A percentile compares a stretch with the other conserved stretches of the same genome.
Conservation (phyloP, 164 flowering plant genomes). For the Stephania cephalantha region DNA sequence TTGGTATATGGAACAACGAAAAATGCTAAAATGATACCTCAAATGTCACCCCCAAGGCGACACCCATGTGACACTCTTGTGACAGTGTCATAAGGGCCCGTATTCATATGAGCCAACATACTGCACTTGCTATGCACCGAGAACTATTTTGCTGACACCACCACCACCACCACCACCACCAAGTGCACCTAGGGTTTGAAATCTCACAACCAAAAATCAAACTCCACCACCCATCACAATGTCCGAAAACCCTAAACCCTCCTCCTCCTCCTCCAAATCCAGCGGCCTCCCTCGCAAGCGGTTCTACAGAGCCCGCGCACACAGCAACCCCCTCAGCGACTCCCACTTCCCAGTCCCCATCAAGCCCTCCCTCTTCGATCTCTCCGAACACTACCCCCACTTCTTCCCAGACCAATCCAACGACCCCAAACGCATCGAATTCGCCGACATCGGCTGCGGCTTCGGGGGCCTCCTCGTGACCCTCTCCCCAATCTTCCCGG, state of each 20-base stretch:
- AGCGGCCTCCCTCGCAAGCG: constrained; percentile 85
- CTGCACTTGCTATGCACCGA: too few species aligned
- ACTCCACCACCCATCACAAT: constrained; percentile 12
- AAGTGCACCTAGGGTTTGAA: too few species aligned
- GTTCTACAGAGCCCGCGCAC: constrained; percentile 89
- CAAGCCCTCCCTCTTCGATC: constrained; percentile 59
- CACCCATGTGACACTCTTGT: too few species aligned
- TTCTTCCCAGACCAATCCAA: constrained; percentile 20
- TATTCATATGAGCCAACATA: too few species aligned
- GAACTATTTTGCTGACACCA: too few species aligned
- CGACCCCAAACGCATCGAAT: constrained; percentile 39
- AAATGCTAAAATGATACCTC: too few species aligned
- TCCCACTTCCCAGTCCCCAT: constrained; percentile 90
- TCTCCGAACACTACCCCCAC: constrained; percentile 61
- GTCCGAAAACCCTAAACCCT: constrained; percentile 30
- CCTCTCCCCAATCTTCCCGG: constrained; percentile 74
- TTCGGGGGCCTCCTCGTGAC: constrained; percentile 84
- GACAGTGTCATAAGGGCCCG: too few species aligned
- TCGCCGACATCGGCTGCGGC: constrained; percentile 95
- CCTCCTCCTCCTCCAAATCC: constrained; percentile 36
- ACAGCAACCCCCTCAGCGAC: constrained; percentile 91
- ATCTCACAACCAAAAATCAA: too few species aligned
- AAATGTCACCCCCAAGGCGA: too few species aligned
- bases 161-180: too few species aligned
- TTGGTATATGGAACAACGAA: too few species aligned